These are phyloP conservation scores for Ogataea glucozyma DNA, from an alignment of 805 yeast species.

Conservation along the genomic window DNA sequence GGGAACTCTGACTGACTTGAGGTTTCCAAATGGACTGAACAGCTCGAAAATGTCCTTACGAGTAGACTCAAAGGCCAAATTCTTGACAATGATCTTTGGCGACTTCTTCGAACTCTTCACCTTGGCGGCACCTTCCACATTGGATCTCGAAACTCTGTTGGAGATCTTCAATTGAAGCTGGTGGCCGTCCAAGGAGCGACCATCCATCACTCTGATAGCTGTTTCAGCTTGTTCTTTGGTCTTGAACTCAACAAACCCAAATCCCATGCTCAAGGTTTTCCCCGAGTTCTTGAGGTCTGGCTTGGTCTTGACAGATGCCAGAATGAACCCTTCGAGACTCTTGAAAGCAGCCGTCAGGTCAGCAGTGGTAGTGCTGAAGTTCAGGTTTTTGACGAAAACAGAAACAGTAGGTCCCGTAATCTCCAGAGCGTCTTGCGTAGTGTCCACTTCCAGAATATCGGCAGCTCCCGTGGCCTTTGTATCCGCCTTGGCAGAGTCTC, in stretches of 20 bases:
- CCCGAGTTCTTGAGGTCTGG: constrained; percentile 78
- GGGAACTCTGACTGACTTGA: constrained; percentile 93
- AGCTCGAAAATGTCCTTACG: constrained; percentile 90
- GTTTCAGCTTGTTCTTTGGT: constrained; percentile 74
- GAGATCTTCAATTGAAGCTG: constrained; percentile 86
- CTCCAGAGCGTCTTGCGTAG: constrained; percentile 38
- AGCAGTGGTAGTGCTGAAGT: constrained; percentile 69
- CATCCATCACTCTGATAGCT: constrained; percentile 75
- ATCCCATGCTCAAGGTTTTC: constrained; percentile 87
- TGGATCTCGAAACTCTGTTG: constrained; percentile 60
- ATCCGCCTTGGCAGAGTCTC: constrained; percentile 36
- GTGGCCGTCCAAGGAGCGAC: constrained; percentile 83
- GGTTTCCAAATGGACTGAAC: constrained; percentile 91
- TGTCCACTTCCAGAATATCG: constrained; percentile 21
- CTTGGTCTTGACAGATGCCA: constrained; percentile 82
- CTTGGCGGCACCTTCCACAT: constrained; percentile 30
- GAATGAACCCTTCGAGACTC: constrained; percentile 72
- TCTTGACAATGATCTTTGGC: constrained; percentile 90
- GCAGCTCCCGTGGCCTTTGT: constrained; percentile 40
- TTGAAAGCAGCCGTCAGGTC: constrained; percentile 64
- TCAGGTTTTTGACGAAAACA: constrained; percentile 87
- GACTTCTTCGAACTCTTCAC: constrained; percentile 44
- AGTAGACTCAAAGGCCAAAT: constrained; percentile 94
- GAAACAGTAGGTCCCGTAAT: constrained; percentile 77
- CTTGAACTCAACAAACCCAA: constrained; percentile 91